These are phyloP conservation scores for Drosera capensis DNA, from an alignment of 148 eudicot genomes.

Conservation along the genomic window DNA sequence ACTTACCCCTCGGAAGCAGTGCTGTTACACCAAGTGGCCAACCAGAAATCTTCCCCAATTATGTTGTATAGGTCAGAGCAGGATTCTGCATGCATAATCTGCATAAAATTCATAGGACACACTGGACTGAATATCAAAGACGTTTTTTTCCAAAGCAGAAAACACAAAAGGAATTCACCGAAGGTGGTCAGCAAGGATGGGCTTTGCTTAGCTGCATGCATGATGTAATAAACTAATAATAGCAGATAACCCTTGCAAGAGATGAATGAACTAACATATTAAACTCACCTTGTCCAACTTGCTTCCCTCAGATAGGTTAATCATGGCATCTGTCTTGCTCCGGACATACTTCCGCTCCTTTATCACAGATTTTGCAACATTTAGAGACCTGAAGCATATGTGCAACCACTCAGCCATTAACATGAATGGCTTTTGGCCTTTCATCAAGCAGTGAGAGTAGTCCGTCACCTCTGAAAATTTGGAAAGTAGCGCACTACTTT, in stretches of 20 bases:
- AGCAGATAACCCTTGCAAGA: too few species aligned
- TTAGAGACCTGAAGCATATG: constrained; percentile 48
- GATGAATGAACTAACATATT: too few species aligned
- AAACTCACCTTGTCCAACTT: constrained; percentile 81
- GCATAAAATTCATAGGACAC: constrained; percentile 14
- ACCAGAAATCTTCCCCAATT: constrained; percentile 92
- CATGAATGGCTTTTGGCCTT: constrained; percentile 3
- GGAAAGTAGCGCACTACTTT: constrained; percentile 77
- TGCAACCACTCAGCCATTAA: constrained; percentile 10
- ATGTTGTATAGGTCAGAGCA: constrained; percentile 70
- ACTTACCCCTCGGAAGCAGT: constrained; percentile 70
- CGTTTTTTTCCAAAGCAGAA: too few species aligned
- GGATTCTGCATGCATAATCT: constrained; percentile 69
- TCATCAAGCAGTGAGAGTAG: constrained; percentile 6
- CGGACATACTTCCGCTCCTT: constrained; percentile 60
- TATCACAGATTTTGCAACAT: constrained; percentile 64
- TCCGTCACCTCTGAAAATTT: constrained; percentile 59
- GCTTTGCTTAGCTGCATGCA: too few species aligned
- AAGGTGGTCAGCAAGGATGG: too few species aligned
- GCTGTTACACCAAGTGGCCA: constrained; percentile 85
- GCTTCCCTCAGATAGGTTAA: constrained; percentile 48
- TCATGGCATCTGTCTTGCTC: constrained; percentile 54
- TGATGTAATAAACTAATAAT: too few species aligned
- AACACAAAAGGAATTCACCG: too few species aligned
- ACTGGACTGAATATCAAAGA: too few species aligned